Percentiles rank a stretch among this genome's conserved stretches.
phyloP scores from a whole-genome alignment of 163 green algal genomes.

The Scenedesmus sp. region DNA sequence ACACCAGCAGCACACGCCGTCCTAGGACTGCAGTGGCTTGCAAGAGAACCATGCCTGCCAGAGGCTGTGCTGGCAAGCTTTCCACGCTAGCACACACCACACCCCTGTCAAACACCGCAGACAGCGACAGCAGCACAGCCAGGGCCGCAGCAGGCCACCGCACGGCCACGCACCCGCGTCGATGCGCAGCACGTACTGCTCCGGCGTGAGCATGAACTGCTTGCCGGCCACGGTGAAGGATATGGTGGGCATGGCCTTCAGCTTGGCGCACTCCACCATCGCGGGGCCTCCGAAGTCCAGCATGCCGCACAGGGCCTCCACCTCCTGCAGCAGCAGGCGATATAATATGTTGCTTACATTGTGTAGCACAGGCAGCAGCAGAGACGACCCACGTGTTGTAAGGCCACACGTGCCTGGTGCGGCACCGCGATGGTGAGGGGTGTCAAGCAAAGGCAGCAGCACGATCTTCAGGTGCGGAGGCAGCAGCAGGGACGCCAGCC shows the following conservation, averaged over 20 bases:
- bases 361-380: not conserved
- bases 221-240: slow-evolving; percentile 88
- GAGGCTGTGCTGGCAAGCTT: too few relatives aligned
- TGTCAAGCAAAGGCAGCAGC: too few relatives aligned
- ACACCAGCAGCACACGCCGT: too few relatives aligned
- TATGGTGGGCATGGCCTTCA: slow-evolving; percentile 89
- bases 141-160: not conserved
- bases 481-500: too few relatives aligned
- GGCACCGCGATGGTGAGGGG: too few relatives aligned
- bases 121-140: not conserved
- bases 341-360: not conserved
- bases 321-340: slow-evolving; percentile 38
- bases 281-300: slow-evolving; percentile 63
- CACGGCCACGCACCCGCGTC: slow-evolving; percentile 40
- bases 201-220: slow-evolving; percentile 83
- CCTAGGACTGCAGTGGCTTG: too few relatives aligned
- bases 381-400: too few relatives aligned
- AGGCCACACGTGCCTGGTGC: too few relatives aligned
- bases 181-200: slow-evolving; percentile 94
- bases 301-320: slow-evolving; percentile 69
- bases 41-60: too few relatives aligned
- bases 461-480: too few relatives aligned
- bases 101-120: not conserved
- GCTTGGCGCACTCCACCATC: slow-evolving; percentile 88
- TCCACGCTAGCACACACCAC: too few relatives aligned